Percentiles rank a stretch among this genome's conserved stretches.
These are phyloP conservation scores for Cordyceps sp. DNA, from an alignment of 2,329 filamentous ascomycete genomes.

Conservation along the genomic window DNA sequence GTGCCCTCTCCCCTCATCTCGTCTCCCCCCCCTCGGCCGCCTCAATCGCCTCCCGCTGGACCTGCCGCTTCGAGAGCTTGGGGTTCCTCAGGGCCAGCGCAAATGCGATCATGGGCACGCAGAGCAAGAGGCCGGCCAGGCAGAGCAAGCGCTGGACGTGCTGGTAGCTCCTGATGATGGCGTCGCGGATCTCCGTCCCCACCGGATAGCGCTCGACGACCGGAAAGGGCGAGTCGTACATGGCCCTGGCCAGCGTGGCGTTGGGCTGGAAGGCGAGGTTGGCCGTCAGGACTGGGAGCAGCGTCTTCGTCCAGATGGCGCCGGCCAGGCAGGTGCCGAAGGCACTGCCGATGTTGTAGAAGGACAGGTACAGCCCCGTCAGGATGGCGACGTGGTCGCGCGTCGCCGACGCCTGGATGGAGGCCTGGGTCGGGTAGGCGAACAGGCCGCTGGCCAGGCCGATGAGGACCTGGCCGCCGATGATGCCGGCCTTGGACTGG, in stretches of 20 bases:
- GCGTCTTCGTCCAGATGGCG: conserved; percentile 23
- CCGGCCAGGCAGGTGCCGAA: conserved; percentile 23
- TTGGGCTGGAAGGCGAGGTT: conserved; percentile 19
- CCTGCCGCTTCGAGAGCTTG: conserved; percentile 19
- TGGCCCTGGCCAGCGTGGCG: conserved; percentile 14
- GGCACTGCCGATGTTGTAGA: conserved; percentile 24
- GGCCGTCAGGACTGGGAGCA: conserved; percentile 14
- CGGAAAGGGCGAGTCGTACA: conserved; percentile 21
- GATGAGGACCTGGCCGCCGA: conserved; percentile 37
- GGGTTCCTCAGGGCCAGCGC: conserved; percentile 26
- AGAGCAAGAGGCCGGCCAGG: conserved; percentile 27
- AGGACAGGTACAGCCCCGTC: conserved; percentile 20
- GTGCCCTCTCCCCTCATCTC: no score
- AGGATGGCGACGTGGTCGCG: conserved; percentile 21
- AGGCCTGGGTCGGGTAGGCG: conserved; percentile 22
- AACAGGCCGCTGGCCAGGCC: conserved; percentile 43
- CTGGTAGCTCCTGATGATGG: conserved; percentile 27
- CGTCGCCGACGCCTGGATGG: conserved; percentile 20
- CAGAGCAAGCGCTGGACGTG: conserved; percentile 26
- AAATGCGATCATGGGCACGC: conserved; percentile 28
- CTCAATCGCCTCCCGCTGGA: conserved; percentile 6
- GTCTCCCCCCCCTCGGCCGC: background rate
- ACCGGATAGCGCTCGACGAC: conserved; percentile 18
- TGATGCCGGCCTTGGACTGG: conserved; percentile 29
- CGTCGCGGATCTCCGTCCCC: conserved; percentile 24